These are phyloP conservation scores for Peribolospora baueri DNA, from an alignment of 768 basidiomycete genomes.

Conservation along the genomic window DNA sequence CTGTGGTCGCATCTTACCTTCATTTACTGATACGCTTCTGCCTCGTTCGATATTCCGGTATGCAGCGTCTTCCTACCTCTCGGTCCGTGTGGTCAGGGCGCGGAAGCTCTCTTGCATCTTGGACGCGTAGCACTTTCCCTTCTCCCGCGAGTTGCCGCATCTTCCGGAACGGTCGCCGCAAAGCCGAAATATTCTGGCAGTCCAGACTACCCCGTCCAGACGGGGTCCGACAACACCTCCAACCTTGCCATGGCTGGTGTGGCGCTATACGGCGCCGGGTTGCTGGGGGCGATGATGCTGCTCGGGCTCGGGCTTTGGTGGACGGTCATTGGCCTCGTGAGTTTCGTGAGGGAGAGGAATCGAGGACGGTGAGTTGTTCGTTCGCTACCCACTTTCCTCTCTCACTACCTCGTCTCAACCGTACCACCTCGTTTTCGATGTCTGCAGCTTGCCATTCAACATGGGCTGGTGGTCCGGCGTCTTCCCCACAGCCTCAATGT, in stretches of 20 bases:
- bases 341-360: slow-evolving; percentile 3
- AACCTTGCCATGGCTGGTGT: no score
- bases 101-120: slow-evolving; percentile 10
- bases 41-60: background rate
- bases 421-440: slow-evolving; percentile 2
- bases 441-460: slow-evolving; percentile 4
- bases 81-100: slow-evolving; percentile 12
- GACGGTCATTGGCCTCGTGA: slow-evolving; percentile 9
- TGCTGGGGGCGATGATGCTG: background rate
- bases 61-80: slow-evolving; percentile 5
- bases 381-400: no score
- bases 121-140: background rate
- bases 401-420: no score
- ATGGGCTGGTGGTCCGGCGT: slow-evolving; percentile 5
- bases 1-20: background rate
- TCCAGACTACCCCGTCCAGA: no score
- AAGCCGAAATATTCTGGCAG: no score
- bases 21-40: background rate
- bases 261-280: background rate
- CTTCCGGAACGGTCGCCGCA: no score
- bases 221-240: no score
- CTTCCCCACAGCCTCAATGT: background rate
- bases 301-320: slow-evolving; percentile 12
- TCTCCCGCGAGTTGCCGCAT: background rate
- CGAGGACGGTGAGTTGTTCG: background rate